Conservation (phyloP, 2,329 filamentous ascomycete genomes). For the Sordariomycetes sp. region DNA sequence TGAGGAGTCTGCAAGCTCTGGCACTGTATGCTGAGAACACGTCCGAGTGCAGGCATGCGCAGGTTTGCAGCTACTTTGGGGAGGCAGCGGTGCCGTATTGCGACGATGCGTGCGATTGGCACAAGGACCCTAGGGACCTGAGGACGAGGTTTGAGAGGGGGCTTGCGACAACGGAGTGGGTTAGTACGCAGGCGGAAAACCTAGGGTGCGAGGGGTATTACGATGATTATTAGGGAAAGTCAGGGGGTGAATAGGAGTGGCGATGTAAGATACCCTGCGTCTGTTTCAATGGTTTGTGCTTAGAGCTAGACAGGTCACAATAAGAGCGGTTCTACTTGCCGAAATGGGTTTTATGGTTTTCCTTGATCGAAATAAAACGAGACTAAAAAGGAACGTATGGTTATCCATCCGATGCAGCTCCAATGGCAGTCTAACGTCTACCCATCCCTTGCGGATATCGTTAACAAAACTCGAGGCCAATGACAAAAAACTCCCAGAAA, state of each 20-base stretch:
- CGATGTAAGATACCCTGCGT: not conserved
- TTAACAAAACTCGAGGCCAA: not conserved
- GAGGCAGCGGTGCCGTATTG: slow-evolving; percentile 46
- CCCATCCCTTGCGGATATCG: too few species aligned
- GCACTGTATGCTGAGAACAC: slow-evolving; percentile 73
- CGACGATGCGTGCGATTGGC: slow-evolving; percentile 66
- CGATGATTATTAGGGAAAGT: slow-evolving; percentile 22
- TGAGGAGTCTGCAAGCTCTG: slow-evolving; percentile 53
- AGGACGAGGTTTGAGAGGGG: slow-evolving; percentile 41
- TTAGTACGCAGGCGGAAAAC: slow-evolving; percentile 47
- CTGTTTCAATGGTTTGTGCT: not conserved
- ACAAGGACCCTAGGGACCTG: slow-evolving; percentile 51
- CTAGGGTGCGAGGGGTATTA: slow-evolving; percentile 42
- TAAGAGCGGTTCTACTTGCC: not conserved
- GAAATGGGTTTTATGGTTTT: not conserved
- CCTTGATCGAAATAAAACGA: not conserved
- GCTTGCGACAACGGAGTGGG: slow-evolving; percentile 46
- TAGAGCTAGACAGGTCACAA: not conserved
- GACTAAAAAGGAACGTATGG: not conserved
- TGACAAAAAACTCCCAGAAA: not conserved
- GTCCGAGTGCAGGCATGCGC: slow-evolving; percentile 57
- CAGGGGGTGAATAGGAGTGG: not conserved
- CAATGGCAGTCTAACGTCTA: too few species aligned
- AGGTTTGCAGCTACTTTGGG: slow-evolving; percentile 68
- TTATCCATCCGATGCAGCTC: too few species aligned